Evolutionary conservation across 2,329 filamentous ascomycete species (phyloP), one percentile per base, ranked within the genome.

Genomic region (Fusarium marasasianum): DNA sequence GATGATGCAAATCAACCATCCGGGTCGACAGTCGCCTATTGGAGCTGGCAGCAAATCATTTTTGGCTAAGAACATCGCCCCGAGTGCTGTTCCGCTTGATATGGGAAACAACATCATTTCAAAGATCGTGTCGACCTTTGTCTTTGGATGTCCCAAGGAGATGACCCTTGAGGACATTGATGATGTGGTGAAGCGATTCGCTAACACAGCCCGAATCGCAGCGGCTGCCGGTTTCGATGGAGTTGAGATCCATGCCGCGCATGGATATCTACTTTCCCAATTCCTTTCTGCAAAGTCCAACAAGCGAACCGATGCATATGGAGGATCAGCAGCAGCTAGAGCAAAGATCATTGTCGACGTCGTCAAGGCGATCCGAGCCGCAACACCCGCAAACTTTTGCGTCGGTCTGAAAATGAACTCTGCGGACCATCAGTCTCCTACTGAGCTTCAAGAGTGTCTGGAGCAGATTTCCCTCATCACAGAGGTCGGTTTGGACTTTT

Each of bases 251-350:
- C 86, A 87, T 44, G 86, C 78, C 8, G 86, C 86, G 0, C 89
- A 91, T 70, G 89, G 90, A 3, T 91, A 90, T 75, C 82, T 91
- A 6, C 79, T 91, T 0, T 83, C 86, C 12, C 87, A 90, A 69
- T 91, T 91, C 76, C 78, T 91, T 24, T 86, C 84, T 1, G 80
- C 83, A 4, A 84, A 82, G 33, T 85, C 83, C 1, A 91, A 91
- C 74, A 77, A 77, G 51, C 83, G 90, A 17, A 86, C 84, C 0
- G 90, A 91, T 66, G 78, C 80, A 10, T 91, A 91, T 67, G 90
- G 90, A 10, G 89, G 89, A 8, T 81, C 82, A 6, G 79, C 88
- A 6, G 79, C 79, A 47, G 87, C 86, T 40, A 81, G 89, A 6
- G 84, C 85, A 43, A 83, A 85, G 37, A 81, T 91, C 35, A 82